A percentile compares a stretch with the other conserved stretches of the same genome.
Conservation (phyloP, 768 basidiomycete species). For the Psilocybe cubensis region DNA sequence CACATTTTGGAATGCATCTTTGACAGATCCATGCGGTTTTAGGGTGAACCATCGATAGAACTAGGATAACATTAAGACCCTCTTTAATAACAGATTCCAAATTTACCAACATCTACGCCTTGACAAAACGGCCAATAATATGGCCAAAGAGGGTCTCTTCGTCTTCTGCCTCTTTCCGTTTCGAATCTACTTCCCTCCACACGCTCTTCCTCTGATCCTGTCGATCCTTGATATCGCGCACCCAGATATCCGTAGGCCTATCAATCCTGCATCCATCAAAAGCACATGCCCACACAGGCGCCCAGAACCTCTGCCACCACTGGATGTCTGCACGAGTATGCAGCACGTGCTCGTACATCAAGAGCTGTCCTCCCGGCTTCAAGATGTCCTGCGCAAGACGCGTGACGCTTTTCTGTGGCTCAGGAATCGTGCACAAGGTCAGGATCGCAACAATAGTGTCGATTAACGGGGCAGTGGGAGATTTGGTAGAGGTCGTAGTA, state of each 20-base stretch:
- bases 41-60: too few species aligned
- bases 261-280: slow-evolving; percentile 73
- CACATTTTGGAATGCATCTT: too few species aligned
- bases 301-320: slow-evolving; percentile 78
- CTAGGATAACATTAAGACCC: too few species aligned
- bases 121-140: slow-evolving; percentile 58
- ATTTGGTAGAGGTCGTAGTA: slow-evolving; percentile 19
- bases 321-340: slow-evolving; percentile 55
- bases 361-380: slow-evolving; percentile 63
- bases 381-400: slow-evolving; percentile 55
- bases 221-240: slow-evolving; percentile 36
- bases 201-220: slow-evolving; percentile 31
- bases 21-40: too few species aligned
- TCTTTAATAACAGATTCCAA: too few species aligned
- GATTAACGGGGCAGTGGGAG: slow-evolving; percentile 30
- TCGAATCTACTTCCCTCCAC: slow-evolving; percentile 53
- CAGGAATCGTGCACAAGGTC: slow-evolving; percentile 67
- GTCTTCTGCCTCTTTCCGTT: slow-evolving; percentile 53
- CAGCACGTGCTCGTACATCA: slow-evolving; percentile 75
- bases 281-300: slow-evolving; percentile 62
- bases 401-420: slow-evolving; percentile 50
- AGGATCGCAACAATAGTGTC: slow-evolving; percentile 71
- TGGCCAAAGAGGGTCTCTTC: slow-evolving; percentile 68
- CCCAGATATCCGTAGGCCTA: slow-evolving; percentile 54
- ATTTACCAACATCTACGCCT: too few species aligned